These are phyloP conservation scores for Colletotrichum sublineola DNA, from an alignment of 2,329 filamentous ascomycete species.

Conservation along the genomic window DNA sequence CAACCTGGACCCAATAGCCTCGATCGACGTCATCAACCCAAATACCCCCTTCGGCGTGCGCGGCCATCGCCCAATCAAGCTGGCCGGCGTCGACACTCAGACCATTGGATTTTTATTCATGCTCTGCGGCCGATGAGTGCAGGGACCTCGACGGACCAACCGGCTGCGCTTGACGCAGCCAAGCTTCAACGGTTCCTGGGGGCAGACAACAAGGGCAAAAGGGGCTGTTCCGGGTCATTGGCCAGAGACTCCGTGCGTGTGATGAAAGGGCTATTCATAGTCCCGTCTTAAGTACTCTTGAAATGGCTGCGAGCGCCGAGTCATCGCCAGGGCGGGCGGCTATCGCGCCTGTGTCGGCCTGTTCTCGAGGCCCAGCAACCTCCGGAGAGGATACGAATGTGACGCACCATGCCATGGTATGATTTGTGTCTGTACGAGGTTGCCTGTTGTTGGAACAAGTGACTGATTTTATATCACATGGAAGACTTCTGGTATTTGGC, in stretches of 20 bases:
- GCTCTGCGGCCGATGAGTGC: constrained; percentile 18
- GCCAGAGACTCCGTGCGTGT: background rate
- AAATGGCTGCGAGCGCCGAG: background rate
- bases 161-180: constrained; percentile 13
- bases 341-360: constrained; percentile 10
- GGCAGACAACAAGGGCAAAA: constrained; percentile 18
- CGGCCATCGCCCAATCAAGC: background rate
- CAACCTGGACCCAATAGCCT: background rate
- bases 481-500: background rate
- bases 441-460: background rate
- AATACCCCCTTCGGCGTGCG: background rate
- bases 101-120: constrained; percentile 13
- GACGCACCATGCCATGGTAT: background rate
- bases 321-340: constrained; percentile 4
- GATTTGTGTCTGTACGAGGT: background rate
- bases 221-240: constrained; percentile 19
- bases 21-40: background rate
- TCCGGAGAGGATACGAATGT: background rate
- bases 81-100: background rate
- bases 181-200: constrained; percentile 7
- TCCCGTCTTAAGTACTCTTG: background rate
- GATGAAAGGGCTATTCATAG: constrained; percentile 12
- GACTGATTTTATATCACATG: constrained; percentile 5
- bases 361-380: background rate
- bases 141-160: background rate